Evolutionary conservation across 108 stramenopile genomes (phyloP), one percentile per base, ranked within the genome.

Genomic region (Skeletonema costatum): DNA sequence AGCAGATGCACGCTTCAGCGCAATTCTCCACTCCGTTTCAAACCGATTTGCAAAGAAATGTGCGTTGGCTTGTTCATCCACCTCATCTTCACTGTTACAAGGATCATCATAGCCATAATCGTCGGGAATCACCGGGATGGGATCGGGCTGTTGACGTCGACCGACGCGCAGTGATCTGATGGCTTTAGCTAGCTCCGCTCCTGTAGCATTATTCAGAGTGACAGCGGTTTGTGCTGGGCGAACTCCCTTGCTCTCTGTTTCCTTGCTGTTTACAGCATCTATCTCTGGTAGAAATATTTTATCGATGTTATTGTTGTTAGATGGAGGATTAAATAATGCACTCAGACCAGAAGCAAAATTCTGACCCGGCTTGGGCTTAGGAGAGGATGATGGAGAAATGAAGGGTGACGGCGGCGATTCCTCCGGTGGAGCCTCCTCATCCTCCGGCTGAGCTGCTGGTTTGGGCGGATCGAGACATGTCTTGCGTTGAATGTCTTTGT

Each of bases 401-500:
- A 58, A 10, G 12, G 60, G 58, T 59, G 30, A 2, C 32, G 36
- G 41, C 38, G 38, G 51, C 13, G 19, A 60, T 0, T 33, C 59
- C 5, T 42, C 16, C 11, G 60, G 19, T 7, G 25, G 14, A 29
- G 66, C 10, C 10, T 9, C 39, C 14, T 29, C 19, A 46, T 38
- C 36, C 2, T 60, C 19, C 53, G 63, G 29, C 59, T 71, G 65
- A 12, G 71, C 0, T 14, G 68, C 33, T 16, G 62, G 70, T 5
- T 60, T n/a, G 11, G 63, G 59, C 10, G 30, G 44, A 32, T 71
- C 77, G 44, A 75, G 38, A 80, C 72, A 88, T 29, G 87, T 85
- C 64, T 80, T 66, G 19, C 58, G 64, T 33, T 87, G 85, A 17
- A 89, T 73, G 39, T 88, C 79, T 64, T 90, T 88, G 85, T 92